phyloP scores from a whole-genome alignment of 2,329 filamentous ascomycete species.

The Exophiala calicioides region DNA sequence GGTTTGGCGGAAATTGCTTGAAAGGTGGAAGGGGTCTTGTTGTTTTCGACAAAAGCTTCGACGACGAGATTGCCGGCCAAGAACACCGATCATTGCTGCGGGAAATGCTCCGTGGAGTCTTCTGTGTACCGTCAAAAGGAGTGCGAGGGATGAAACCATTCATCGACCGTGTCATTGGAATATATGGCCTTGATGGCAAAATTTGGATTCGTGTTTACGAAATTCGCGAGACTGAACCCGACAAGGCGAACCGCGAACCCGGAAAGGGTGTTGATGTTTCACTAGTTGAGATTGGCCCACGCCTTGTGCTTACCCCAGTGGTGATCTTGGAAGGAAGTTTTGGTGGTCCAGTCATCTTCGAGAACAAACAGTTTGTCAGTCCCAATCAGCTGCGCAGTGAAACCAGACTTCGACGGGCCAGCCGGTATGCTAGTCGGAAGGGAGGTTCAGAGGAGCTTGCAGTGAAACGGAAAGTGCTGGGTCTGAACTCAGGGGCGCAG shows the following conservation, averaged over 20 bases:
- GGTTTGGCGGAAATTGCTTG: constrained; percentile 95
- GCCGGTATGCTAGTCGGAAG: constrained; percentile 72
- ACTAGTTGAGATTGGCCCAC: constrained; percentile 88
- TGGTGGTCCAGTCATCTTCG: constrained; percentile 93
- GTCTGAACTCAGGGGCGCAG: constrained; percentile 65
- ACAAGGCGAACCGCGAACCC: constrained; percentile 37
- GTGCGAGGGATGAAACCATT: constrained; percentile 93
- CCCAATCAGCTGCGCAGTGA: constrained; percentile 93
- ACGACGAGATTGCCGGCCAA: constrained; percentile 64
- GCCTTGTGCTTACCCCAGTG: constrained; percentile 90
- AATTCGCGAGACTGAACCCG: constrained; percentile 67
- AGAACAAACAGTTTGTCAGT: constrained; percentile 96
- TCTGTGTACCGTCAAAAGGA: constrained; percentile 81
- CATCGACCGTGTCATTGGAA: constrained; percentile 90
- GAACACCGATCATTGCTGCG: constrained; percentile 61
- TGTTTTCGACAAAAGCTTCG: constrained; percentile 86
- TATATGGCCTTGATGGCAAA: constrained; percentile 87
- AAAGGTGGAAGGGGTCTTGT: constrained; percentile 90
- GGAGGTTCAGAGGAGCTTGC: constrained; percentile 72
- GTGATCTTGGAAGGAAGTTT: constrained; percentile 94
- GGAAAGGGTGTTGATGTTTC: constrained; percentile 60
- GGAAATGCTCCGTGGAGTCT: constrained; percentile 85
- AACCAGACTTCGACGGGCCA: constrained; percentile 72
- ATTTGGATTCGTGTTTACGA: constrained; percentile 97
- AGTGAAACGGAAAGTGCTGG: constrained; percentile 74